Evolutionary conservation across 306 rosid genomes (phyloP), one percentile per base, ranked within the genome.

Genomic region (Pyrus bretschneideri): DNA sequence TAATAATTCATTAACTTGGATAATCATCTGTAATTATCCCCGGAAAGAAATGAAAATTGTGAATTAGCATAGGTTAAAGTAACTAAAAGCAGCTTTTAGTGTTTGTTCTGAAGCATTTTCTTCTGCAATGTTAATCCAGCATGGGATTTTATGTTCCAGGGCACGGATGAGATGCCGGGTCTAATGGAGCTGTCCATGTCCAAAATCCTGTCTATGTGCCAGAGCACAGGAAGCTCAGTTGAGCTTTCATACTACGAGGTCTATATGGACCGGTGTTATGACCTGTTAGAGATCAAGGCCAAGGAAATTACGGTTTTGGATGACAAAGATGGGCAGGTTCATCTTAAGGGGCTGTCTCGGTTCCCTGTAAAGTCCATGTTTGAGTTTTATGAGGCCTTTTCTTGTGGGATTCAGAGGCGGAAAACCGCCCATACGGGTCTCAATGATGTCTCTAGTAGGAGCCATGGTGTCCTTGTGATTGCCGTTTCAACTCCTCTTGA

Each of bases 391-490:
- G 92, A 89, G 71, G 82, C 72, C 8, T 88, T 89, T 78, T 81
- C 89, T 46, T 49, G 88, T 4, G 97, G 93, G 35, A 78, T 92
- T 80, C 96, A 83, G 83, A 84, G 93, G 61, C 83, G 99, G 52
- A 95, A 90, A 82, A 83, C 85, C 3, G 96, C 99, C 3, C 97
- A 95, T 81, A 95, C 97, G 0, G 85, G 88, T 70, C 92, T 95
- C 78, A 95, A 92, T 59, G 97, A 95, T 73, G 93, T 95, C 73
- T 95, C 99, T 3, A 95, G 97, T 78, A 88, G 99, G 83, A 95
- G 97, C 81, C 99, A 95, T 72, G 97, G 92, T 59, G 96, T 95
- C 69, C 92, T 95, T 74, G 90, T 92, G 76, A 90, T 95, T 78
- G 76, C 89, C 54, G 88, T 95, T 66, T 92, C 91, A 49, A 60